Conservation (phyloP, 768 basidiomycete genomes). For the Lyophyllum atratum region DNA sequence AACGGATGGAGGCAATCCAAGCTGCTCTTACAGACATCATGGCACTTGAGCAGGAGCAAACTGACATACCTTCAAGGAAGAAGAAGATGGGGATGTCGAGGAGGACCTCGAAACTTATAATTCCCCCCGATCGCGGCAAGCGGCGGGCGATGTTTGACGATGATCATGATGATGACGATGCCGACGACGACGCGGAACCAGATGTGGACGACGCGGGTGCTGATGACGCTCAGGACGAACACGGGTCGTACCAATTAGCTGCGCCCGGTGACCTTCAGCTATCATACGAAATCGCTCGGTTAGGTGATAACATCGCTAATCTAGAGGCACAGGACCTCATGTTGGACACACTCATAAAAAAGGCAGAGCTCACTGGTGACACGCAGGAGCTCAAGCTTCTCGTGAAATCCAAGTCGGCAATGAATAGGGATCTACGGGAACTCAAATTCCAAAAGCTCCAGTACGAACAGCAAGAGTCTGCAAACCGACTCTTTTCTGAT, state of each 20-base stretch:
- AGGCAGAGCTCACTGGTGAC: constrained; percentile 93
- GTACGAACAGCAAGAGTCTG: constrained; percentile 93
- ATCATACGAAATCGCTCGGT: constrained; percentile 80
- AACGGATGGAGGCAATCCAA: constrained; percentile 94
- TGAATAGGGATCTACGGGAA: constrained; percentile 82
- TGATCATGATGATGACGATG: constrained; percentile 49
- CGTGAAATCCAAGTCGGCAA: constrained; percentile 76
- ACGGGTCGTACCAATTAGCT: constrained; percentile 69
- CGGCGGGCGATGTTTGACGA: constrained; percentile 38
- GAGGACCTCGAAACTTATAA: constrained; percentile 3
- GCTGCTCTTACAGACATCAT: constrained; percentile 97
- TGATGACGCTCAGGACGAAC: constrained; percentile 42
- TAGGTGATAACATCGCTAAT: constrained; percentile 74
- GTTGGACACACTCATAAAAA: constrained; percentile 87
- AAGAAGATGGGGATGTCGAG: constrained; percentile 2
- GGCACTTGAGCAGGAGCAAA: constrained; percentile 67
- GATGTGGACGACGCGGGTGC: constrained; percentile 42
- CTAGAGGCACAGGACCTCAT: constrained; percentile 81
- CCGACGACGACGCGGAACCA: constrained; percentile 45
- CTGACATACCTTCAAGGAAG: constrained; percentile 12
- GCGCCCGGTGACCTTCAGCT: constrained; percentile 90
- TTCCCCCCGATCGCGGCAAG: constrained; percentile 14
- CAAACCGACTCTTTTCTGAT: constrained; percentile 82
- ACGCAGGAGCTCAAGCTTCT: constrained; percentile 83
- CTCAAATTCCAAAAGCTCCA: constrained; percentile 88